phyloP scores from a whole-genome alignment of 495 filamentous ascomycete species.

The Hypoxylon cercidicola region DNA sequence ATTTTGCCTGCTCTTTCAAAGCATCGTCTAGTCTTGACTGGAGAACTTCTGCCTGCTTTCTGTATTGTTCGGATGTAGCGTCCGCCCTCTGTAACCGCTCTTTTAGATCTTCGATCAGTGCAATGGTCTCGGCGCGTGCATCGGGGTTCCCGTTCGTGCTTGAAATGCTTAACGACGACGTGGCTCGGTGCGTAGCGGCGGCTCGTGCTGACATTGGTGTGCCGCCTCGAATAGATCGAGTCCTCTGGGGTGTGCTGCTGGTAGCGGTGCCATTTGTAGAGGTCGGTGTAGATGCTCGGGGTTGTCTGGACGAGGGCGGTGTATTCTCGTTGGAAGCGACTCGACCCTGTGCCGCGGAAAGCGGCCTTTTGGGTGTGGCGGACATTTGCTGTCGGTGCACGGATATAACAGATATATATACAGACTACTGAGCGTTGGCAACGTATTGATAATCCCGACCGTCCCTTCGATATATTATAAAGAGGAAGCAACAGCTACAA shows the following conservation, averaged over 20 bases:
- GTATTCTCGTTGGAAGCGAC: conserved; percentile 45
- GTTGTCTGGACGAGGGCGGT: conserved; percentile 32
- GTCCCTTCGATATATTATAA: conserved; percentile 21
- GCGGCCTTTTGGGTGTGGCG: conserved; percentile 58
- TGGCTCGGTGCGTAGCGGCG: conserved; percentile 67
- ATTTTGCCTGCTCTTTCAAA: conserved; percentile 78
- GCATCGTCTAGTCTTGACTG: conserved; percentile 90
- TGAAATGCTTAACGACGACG: conserved; percentile 69
- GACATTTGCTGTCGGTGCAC: conserved; percentile 40
- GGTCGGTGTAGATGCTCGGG: conserved; percentile 53
- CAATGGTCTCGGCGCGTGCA: conserved; percentile 73
- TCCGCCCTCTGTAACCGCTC: conserved; percentile 84
- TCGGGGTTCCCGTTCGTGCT: conserved; percentile 65
- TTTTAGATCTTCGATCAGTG: conserved; percentile 85
- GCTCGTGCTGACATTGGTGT: conserved; percentile 77
- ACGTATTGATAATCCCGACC: conserved; percentile 5
- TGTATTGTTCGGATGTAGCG: conserved; percentile 77
- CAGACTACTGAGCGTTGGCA: conserved; percentile 18
- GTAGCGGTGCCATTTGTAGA: conserved; percentile 33
- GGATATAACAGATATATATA: conserved; percentile 29
- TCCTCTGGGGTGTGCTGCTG: conserved; percentile 53
- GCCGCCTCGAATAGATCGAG: conserved; percentile 61
- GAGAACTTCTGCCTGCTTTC: conserved; percentile 83
- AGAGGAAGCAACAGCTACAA: conserved; percentile 18
- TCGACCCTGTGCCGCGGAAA: conserved; percentile 53